Conservation (phyloP, 371 early-diverging fungal genomes). For the Choanephora cucurbitarum region DNA sequence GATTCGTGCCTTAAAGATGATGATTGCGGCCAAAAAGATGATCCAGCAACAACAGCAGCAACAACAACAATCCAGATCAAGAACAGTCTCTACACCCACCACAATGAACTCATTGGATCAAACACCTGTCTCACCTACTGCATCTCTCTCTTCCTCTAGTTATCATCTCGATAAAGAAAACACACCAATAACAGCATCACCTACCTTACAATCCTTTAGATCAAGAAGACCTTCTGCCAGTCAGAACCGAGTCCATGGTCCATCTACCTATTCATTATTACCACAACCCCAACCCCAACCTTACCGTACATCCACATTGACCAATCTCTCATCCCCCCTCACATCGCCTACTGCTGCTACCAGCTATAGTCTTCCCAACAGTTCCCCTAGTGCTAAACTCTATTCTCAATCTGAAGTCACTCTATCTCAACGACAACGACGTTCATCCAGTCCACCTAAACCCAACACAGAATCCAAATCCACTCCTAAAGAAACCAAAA, state of each 20-base stretch:
- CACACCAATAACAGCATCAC: slow-evolving; percentile 18
- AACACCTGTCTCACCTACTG: slow-evolving; percentile 17
- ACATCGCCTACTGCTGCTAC: background rate
- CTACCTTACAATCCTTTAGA: slow-evolving; percentile 16
- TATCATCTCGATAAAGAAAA: slow-evolving; percentile 11
- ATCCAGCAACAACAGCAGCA: slow-evolving; percentile 35
- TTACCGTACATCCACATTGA: background rate
- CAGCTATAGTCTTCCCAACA: background rate
- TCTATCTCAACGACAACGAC: slow-evolving; percentile 5
- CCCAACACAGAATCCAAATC: slow-evolving; percentile 7
- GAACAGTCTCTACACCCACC: slow-evolving; percentile 32
- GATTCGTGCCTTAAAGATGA: slow-evolving; percentile 52
- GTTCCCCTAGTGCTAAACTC: background rate
- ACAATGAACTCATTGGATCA: slow-evolving; percentile 14
- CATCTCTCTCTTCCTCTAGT: slow-evolving; percentile 27
- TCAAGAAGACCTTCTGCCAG: slow-evolving; percentile 18
- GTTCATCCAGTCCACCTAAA: slow-evolving; percentile 18
- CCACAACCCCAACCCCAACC: background rate
- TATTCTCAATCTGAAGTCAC: background rate
- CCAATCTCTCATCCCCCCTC: background rate
- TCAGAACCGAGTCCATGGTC: background rate
- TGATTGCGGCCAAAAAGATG: slow-evolving; percentile 49
- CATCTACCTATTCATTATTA: too few species aligned
- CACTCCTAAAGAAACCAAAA: slow-evolving; percentile 22
- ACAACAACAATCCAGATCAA: slow-evolving; percentile 18